Evolutionary conservation across 2,329 filamentous ascomycete species (phyloP), one percentile per base, ranked within the genome.

Genomic region (Mycosphaerella arachidis): DNA sequence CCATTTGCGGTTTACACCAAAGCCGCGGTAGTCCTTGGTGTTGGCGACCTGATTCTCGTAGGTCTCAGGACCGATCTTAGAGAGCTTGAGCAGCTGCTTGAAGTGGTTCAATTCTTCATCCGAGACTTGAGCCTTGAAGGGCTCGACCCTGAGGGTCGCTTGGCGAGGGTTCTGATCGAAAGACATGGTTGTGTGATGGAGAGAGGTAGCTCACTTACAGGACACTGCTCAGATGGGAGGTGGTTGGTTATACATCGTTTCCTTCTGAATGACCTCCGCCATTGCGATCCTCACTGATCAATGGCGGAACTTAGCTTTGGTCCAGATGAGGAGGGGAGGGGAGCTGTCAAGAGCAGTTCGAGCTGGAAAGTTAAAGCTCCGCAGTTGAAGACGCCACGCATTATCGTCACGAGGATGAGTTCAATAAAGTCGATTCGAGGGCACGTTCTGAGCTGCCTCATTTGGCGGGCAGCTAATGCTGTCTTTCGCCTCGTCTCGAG

Each of bases 1-100:
- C 81, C 82, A 84, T 43, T 78, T 70, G 1, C 74, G 74, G 35
- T 57, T 75, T 37, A 82, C 72, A 1, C 81, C 81, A 63, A 75
- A 81, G 27, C 60, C 53, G 9, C 46, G 63, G 50, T 68, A 66
- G 53, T 68, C 61, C 5, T 70, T 73, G 24, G 73, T 68, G 43
- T 79, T 74, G 8, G 70, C 58, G n/a, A 75, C 72, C 18, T 71
- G 70, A 64, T 80, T 82, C 63, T 83, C 80, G 53, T 76, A 84
- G 0, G 79, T 81, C 10, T 71, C 68, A 1, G 80, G 80, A 0
- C 75, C 80, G 18, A 83, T 71, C 50, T 75, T 78, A 13, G 81
- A 79, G 3, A 82, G 67, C 45, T 73, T 72, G 1, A 83, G 65
- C 0, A 83, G 72, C 7, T 61, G 53, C 13, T 56, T 35, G 56